Conservation (phyloP, 495 filamentous ascomycete species). For the Aspergillus baeticus region DNA sequence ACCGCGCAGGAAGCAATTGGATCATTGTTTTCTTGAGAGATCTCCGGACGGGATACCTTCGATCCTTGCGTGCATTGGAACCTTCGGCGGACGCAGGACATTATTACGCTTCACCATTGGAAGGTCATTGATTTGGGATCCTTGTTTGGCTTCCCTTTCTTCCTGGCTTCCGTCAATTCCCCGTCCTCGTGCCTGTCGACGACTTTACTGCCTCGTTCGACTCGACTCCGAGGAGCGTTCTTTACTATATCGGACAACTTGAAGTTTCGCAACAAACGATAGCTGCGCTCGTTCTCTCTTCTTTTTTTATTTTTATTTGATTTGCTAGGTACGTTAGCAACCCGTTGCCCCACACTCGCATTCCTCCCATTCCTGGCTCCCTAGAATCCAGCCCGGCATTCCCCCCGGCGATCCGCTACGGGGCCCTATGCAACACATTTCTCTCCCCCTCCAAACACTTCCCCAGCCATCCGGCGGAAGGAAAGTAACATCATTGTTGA, state of each 20-base stretch:
- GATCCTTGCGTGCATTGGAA: conserved; percentile 37
- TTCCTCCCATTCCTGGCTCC: conserved; percentile 30
- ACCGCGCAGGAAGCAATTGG: not conserved
- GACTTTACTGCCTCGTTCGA: conserved; percentile 17
- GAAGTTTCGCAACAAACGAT: not conserved
- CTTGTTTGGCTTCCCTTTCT: conserved; percentile 13
- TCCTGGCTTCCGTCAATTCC: conserved; percentile 11
- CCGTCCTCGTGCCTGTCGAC: conserved; percentile 21
- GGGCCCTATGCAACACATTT: conserved; percentile 20
- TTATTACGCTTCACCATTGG: conserved; percentile 2
- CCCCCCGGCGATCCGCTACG: conserved; percentile 21
- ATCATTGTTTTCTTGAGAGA: not conserved
- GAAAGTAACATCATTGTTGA: conserved; percentile 13
- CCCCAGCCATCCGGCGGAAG: conserved; percentile 18
- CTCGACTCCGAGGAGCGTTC: conserved; percentile 15
- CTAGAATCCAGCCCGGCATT: conserved; percentile 29
- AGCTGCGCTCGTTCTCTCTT: conserved; percentile 11
- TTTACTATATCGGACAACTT: not conserved
- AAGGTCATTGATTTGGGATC: not conserved
- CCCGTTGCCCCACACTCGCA: conserved; percentile 31
- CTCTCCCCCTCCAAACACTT: conserved; percentile 16
- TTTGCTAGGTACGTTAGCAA: conserved; percentile 23
- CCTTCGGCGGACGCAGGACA: conserved; percentile 14
- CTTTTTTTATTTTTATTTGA: conserved; percentile 1
- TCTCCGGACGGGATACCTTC: not conserved